phyloP scores from a whole-genome alignment of 1,139 yeast species.

The Yamadazyma diddensiae region DNA sequence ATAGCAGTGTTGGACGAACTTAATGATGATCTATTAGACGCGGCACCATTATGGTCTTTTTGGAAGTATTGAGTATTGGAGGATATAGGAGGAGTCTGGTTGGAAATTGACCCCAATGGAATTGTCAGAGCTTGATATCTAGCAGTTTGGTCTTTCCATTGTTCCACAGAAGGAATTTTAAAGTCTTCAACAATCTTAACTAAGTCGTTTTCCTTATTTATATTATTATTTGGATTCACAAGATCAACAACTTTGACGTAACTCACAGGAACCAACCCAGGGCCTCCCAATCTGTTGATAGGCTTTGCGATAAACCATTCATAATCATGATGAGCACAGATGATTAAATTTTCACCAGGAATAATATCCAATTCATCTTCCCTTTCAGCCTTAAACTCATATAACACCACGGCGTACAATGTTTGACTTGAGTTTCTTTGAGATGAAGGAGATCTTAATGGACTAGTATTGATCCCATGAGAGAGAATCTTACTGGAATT shows the following conservation, averaged over 20 bases:
- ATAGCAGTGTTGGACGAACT: conserved; percentile 35
- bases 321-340: conserved; percentile 92
- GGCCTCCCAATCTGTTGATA: conserved; percentile 91
- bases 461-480: conserved; percentile 2
- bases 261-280: conserved; percentile 91
- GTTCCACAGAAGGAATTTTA: conserved; percentile 86
- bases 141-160: conserved; percentile 91
- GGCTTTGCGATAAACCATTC: conserved; percentile 99
- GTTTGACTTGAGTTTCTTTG: conserved; percentile 29
- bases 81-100: conserved; percentile 26
- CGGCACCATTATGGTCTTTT: conserved; percentile 15
- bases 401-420: conserved; percentile 51
- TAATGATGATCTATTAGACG: conserved; percentile 34
- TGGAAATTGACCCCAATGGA: conserved; percentile 57
- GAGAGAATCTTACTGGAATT: conserved; percentile 1
- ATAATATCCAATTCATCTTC: conserved; percentile 79
- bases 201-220: conserved; percentile 24
- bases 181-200: conserved; percentile 49
- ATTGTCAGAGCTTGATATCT: conserved; percentile 90
- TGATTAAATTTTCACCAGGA: conserved; percentile 85
- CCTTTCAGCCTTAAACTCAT: conserved; percentile 86
- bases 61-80: conserved; percentile 43
- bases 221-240: conserved; percentile 30
- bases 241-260: conserved; percentile 86
- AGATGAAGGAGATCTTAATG: conserved; percentile 4